Percentiles rank a stretch among this genome's conserved stretches.
phyloP scores from a whole-genome alignment of 805 yeast species.

The Yarrowia sp. region DNA sequence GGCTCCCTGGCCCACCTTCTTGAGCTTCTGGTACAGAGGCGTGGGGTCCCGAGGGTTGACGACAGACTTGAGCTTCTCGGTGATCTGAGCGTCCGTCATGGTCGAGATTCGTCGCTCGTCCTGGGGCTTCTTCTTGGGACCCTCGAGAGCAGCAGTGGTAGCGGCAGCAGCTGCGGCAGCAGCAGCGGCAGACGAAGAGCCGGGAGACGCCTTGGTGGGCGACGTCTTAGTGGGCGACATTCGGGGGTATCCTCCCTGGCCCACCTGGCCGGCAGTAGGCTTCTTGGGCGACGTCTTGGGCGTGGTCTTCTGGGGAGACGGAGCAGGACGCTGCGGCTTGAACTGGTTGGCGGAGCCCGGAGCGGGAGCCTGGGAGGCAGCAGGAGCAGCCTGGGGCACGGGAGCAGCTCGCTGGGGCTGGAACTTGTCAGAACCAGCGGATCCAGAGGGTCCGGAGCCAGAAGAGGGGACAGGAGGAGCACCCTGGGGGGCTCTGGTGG shows the following conservation, averaged over 20 bases:
- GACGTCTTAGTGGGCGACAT: conserved; percentile 13
- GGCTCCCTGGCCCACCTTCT: conserved; percentile 97
- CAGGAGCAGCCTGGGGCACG: neutral
- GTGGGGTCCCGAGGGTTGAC: conserved; percentile 86
- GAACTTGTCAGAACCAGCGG: neutral
- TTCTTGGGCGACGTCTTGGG: conserved; percentile 12
- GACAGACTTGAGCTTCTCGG: conserved; percentile 76
- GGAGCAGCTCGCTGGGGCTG: conserved; percentile 18
- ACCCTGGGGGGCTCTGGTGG: neutral
- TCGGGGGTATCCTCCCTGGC: conserved; percentile 7
- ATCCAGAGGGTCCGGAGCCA: too few species aligned
- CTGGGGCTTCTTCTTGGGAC: conserved; percentile 36
- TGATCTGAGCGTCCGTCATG: conserved; percentile 82
- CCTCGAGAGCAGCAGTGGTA: conserved; percentile 33
- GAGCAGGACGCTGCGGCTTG: conserved; percentile 21
- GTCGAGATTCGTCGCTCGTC: conserved; percentile 56
- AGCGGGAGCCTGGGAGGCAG: neutral
- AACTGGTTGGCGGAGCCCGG: neutral
- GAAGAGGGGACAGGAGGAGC: neutral
- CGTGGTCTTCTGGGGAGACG: conserved; percentile 4
- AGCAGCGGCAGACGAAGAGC: conserved; percentile 26
- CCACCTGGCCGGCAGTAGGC: neutral
- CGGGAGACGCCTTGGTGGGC: conserved; percentile 23
- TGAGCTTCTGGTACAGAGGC: conserved; percentile 51
- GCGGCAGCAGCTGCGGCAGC: conserved; percentile 48